Evolutionary conservation across 768 basidiomycete genomes (phyloP).

Genomic region (Collybiopsis luxurians): DNA sequence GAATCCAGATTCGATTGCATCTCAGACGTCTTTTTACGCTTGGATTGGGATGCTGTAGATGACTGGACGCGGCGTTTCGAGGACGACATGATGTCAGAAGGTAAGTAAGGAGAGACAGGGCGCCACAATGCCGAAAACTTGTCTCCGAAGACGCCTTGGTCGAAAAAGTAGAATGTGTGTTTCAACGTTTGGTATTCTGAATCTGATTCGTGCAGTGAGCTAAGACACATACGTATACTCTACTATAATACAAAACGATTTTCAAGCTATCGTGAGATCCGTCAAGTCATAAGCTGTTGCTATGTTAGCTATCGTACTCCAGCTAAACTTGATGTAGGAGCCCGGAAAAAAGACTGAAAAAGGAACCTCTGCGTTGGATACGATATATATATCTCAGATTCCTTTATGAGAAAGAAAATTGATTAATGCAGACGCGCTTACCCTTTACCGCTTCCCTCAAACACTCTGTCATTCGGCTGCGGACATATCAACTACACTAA

Average conservation of each 20-base stretch:
- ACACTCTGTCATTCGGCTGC: constrained; percentile 9
- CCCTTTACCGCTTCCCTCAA: constrained; percentile 6
- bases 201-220: too few relatives aligned
- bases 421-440: constrained; percentile 6
- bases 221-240: too few relatives aligned
- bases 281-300: neutral
- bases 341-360: neutral
- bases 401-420: neutral
- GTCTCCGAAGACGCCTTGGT: neutral
- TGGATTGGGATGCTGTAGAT: neutral
- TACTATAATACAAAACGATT: neutral
- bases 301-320: neutral
- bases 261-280: neutral
- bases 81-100: constrained; percentile 5
- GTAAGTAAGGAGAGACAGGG: neutral
- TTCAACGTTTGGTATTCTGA: too few relatives aligned
- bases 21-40: constrained; percentile 1
- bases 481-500: constrained; percentile 7
- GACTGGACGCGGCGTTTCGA: constrained; percentile 3
- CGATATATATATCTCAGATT: constrained; percentile 8
- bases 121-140: constrained; percentile 7
- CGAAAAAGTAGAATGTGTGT: too few relatives aligned
- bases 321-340: neutral
- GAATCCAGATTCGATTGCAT: neutral
- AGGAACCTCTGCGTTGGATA: neutral